These are phyloP conservation scores for Helminthosporium solani DNA, from an alignment of 2,329 filamentous ascomycete species.

Conservation along the genomic window DNA sequence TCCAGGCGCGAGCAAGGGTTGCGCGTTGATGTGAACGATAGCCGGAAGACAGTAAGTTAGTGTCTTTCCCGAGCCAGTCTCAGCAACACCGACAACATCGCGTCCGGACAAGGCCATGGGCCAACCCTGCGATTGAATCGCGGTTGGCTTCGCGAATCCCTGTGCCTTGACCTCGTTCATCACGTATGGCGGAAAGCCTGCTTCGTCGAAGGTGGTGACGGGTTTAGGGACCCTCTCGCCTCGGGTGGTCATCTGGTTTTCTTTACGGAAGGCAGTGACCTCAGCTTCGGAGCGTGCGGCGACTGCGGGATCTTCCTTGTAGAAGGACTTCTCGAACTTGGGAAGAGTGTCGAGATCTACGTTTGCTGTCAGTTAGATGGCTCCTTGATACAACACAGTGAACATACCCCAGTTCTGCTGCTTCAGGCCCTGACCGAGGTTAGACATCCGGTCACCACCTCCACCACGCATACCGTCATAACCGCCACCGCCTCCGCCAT, in stretches of 20 bases:
- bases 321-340: constrained; percentile 99
- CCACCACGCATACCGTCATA: constrained; percentile 20
- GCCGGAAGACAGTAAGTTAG: constrained; percentile 96
- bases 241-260: constrained; percentile 79
- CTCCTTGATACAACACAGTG: not conserved
- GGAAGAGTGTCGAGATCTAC: constrained; percentile 75
- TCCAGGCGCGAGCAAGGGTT: constrained; percentile 90
- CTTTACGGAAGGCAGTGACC: constrained; percentile 82
- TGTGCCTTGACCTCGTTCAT: constrained; percentile 99
- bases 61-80: constrained; percentile 99
- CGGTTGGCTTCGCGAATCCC: constrained; percentile 88
- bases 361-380: constrained; percentile 24
- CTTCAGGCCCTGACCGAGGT: constrained; percentile 84
- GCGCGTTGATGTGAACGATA: constrained; percentile 99
- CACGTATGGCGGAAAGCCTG: constrained; percentile 93
- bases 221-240: constrained; percentile 85
- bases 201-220: constrained; percentile 96
- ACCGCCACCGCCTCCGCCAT: constrained; percentile 24
- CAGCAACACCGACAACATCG: constrained; percentile 97
- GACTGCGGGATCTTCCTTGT: constrained; percentile 90
- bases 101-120: constrained; percentile 98
- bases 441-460: constrained; percentile 85
- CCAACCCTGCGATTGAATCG: constrained; percentile 98
- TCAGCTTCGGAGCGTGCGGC: constrained; percentile 71
- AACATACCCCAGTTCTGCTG: constrained; percentile 83